Conservation (phyloP, 106 monocot genomes). For the Narthecium ossifragum region DNA sequence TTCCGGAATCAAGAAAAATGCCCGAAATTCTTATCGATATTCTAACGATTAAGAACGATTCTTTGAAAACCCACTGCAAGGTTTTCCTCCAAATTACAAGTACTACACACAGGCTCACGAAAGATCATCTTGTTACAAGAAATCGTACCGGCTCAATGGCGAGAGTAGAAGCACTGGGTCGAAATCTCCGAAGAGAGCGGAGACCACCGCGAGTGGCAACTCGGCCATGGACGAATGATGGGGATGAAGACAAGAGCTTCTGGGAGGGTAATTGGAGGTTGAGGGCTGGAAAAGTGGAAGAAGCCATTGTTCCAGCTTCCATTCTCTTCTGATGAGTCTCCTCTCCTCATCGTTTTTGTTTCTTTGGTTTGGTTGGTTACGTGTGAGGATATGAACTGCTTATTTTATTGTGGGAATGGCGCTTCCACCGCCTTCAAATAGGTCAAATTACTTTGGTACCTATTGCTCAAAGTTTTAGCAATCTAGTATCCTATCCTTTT, state of each 20-base stretch:
- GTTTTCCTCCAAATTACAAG: not conserved
- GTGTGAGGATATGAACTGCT: too few relatives aligned
- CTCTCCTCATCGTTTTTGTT: too few relatives aligned
- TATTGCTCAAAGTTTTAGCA: too few relatives aligned
- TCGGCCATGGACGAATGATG: not conserved
- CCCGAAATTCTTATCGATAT: not conserved
- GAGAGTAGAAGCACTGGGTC: not conserved
- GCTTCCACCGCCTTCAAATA: too few relatives aligned
- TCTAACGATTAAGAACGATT: not conserved
- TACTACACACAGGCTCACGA: not conserved
- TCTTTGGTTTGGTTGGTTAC: too few relatives aligned
- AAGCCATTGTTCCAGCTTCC: not conserved
- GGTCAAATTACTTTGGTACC: too few relatives aligned
- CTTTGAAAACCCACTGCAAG: not conserved
- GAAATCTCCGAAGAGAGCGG: not conserved
- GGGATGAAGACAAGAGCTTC: not conserved
- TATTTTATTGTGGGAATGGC: too few relatives aligned
- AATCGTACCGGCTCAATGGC: slow-evolving; percentile 18
- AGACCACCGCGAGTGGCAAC: not conserved
- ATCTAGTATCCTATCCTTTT: too few relatives aligned
- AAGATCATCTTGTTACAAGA: too few relatives aligned
- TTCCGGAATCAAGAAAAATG: too few relatives aligned
- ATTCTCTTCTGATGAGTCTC: too few relatives aligned
- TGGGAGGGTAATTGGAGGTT: not conserved
- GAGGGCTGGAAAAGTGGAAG: not conserved